Evolutionary conservation across 1,284 basidiomycete species (phyloP).

Genomic region (Thecaphora frezii): DNA sequence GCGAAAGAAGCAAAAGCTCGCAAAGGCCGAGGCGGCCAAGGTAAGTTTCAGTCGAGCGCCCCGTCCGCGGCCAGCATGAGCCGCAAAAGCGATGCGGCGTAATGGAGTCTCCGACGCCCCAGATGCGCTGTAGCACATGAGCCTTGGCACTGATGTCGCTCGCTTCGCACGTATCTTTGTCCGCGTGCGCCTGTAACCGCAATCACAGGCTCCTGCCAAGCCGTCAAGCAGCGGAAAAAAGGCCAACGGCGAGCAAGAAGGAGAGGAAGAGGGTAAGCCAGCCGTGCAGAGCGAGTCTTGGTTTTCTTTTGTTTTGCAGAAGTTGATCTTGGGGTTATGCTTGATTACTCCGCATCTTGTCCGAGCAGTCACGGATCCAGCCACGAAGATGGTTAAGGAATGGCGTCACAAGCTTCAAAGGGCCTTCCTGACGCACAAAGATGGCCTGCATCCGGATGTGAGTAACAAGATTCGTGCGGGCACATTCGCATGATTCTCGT

Average conservation of each 20-base stretch:
- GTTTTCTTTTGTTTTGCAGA: too few species aligned
- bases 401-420: constrained; percentile 90
- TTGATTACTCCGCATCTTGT: too few species aligned
- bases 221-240: constrained; percentile 27
- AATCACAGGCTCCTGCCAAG: not conserved
- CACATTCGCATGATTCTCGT: too few species aligned
- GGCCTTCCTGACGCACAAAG: constrained; percentile 72
- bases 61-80: not conserved
- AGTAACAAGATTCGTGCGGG: not conserved
- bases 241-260: constrained; percentile 62
- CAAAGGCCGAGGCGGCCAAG: constrained; percentile 27
- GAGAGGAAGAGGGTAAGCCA: constrained; percentile 43
- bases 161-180: not conserved
- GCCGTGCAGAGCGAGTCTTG: too few species aligned
- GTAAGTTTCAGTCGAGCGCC: not conserved
- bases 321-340: too few species aligned
- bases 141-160: too few species aligned
- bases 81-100: too few species aligned
- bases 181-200: not conserved
- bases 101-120: too few species aligned
- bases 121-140: too few species aligned
- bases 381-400: constrained; percentile 65
- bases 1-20: constrained; percentile 32
- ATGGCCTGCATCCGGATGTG: constrained; percentile 40
- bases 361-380: constrained; percentile 63